Base-by-base conservation (phyloP, 352 stramenopile genomes). In the Achlya hypogyna region DNA sequence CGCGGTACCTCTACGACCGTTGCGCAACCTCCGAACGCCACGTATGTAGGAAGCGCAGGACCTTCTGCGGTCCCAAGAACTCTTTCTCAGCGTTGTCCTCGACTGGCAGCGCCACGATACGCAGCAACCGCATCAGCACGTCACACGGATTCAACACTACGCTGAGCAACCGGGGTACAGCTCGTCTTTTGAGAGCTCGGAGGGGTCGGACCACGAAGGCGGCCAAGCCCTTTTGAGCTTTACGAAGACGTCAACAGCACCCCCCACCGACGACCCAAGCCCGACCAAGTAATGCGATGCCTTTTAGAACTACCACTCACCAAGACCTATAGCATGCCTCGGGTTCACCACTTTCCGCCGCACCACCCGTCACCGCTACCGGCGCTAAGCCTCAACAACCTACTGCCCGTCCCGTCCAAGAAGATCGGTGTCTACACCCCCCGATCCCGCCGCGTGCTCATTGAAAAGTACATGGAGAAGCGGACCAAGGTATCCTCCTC, bases 21-120 rank as follows among this genome's bases (percentile, higher is more conserved):
- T 4, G 8, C 23, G 29, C 16, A 3, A 40, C 25, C 8, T 60
- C 27, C 22, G 1, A 59, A 47, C 18, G 31, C 9, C 0, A 10
- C 45, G 12, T 5, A 45, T 31, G 51, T 34, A 64, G 54, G 54
- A 64, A 47, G 54, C 32, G 6, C 40, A 40, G n/a, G 59, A 66
- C 20, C 27, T 58, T 40, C 32, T 86, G 58, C 86, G 71, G 72
- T 88, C 79, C 18, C 81, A 92, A 42, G 81, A 90, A 64, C 77
- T 92, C n/a, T 92, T 91, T 67, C 70, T 92, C 38, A 89, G 80
- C 65, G 84, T 90, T 51, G 81, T 92, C 56, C 76, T 90, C 62
- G 80, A 90, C 71, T 92, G 83, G 81, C 81, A 92, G 66, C 70
- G 72, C n/a, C 66, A 72, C 28, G 54, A 64, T 34, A 9, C 12